phyloP scores from a whole-genome alignment of 495 filamentous ascomycete species.

The Pseudomonodictys pantanalensis region DNA sequence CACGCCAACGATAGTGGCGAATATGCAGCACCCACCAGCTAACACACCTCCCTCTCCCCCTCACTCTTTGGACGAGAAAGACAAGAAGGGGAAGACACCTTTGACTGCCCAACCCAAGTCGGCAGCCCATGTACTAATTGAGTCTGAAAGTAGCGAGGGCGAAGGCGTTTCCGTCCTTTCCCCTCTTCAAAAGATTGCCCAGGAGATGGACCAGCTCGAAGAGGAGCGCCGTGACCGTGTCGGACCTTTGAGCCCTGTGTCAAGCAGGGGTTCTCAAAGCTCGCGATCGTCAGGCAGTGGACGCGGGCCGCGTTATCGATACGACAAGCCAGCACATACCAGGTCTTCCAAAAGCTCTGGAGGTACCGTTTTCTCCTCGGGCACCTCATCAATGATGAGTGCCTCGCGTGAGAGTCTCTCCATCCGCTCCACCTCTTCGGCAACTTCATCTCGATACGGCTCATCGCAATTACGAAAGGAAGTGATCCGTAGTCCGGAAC shows the following conservation, averaged over 20 bases:
- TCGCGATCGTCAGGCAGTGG: conserved; percentile 46
- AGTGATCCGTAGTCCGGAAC: conserved; percentile 62
- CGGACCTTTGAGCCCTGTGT: conserved; percentile 44
- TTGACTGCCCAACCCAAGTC: conserved; percentile 23
- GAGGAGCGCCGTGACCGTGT: conserved; percentile 48
- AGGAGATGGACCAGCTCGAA: conserved; percentile 57
- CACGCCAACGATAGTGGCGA: conserved; percentile 67
- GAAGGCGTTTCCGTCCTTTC: conserved; percentile 50
- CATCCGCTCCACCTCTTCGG: conserved; percentile 64
- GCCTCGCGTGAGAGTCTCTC: conserved; percentile 56
- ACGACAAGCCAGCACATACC: conserved; percentile 50
- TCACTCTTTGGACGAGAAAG: conserved; percentile 64
- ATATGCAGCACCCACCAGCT: conserved; percentile 77
- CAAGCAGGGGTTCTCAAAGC: conserved; percentile 44
- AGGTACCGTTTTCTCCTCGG: conserved; percentile 61
- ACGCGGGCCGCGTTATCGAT: conserved; percentile 47
- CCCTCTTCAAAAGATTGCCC: conserved; percentile 62
- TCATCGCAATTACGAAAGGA: conserved; percentile 80
- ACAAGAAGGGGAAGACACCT: conserved; percentile 41
- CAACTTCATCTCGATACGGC: conserved; percentile 58
- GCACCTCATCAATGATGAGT: conserved; percentile 53
- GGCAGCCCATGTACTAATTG: conserved; percentile 43
- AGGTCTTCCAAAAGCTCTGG: conserved; percentile 45
- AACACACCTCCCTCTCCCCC: conserved; percentile 74
- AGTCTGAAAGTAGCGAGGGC: conserved; percentile 66